A percentile compares a stretch with the other conserved stretches of the same genome.
Evolutionary conservation across 2,329 filamentous ascomycete genomes (phyloP).

Genomic region (Cordyceps pruinosa): DNA sequence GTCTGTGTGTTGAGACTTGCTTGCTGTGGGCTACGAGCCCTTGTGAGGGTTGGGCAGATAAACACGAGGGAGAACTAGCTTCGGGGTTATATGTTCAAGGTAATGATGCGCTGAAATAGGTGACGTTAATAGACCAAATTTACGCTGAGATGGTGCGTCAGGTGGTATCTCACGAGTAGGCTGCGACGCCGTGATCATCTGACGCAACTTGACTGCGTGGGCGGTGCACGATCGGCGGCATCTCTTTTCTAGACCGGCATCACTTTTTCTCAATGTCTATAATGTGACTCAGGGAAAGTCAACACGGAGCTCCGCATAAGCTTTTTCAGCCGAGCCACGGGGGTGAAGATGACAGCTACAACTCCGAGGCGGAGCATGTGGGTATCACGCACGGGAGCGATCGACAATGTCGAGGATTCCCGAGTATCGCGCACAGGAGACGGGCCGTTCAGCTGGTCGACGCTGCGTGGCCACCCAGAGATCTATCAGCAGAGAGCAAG

Average conservation of each 20-base stretch:
- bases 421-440: background rate
- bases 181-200: conserved; percentile 10
- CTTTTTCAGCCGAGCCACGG: background rate
- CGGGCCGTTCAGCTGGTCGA: background rate
- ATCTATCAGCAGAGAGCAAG: background rate
- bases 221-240: background rate
- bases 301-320: background rate
- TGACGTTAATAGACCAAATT: conserved; percentile 3
- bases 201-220: conserved; percentile 3
- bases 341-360: conserved; percentile 2
- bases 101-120: background rate
- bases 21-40: background rate
- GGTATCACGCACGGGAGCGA: conserved; percentile 9
- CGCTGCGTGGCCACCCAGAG: background rate
- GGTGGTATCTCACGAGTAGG: background rate
- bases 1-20: background rate
- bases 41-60: background rate
- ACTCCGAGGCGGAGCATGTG: conserved; percentile 10
- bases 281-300: background rate
- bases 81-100: background rate
- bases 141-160: conserved; percentile 1
- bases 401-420: background rate
- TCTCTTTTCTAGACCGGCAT: background rate
- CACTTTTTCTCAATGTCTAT: background rate
- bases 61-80: conserved; percentile 4